Evolutionary conservation across 1,284 basidiomycete species (phyloP), one percentile per base, ranked within the genome.

Genomic region (Austropuccinia psidii): DNA sequence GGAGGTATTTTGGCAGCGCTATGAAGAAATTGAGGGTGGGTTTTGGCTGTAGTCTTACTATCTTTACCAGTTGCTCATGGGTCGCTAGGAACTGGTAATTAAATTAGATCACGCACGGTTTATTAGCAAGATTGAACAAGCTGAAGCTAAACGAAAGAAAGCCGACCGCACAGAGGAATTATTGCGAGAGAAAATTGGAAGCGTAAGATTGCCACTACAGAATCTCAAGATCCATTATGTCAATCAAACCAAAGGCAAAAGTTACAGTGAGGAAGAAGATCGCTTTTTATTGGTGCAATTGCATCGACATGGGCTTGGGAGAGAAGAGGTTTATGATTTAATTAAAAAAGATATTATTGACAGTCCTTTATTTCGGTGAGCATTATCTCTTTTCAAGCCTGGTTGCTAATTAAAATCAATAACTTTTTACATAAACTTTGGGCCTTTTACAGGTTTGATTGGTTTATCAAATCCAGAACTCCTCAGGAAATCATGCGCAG

Each of bases 381-480:
- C 8, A 41, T 7, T 29, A 35, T n/a, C n/a, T 31, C 24, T 31
- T 21, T 24, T 15, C 19, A 13, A n/a, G 13, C 17, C 24, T 31
- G n/a, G 21, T 65, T 21, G 11, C 19, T 31, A 45, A 35, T 57
- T 45, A 15, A 15, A 17, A 17, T 52, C 33, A 60, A 19, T 35
- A 37, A 37, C 27, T 60, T 27, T 27, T 29, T n/a, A 50, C n/a
- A 17, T 58, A 8, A n/a, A n/a, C 39, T n/a, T 41, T 60, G 21
- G 19, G 24, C 13, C 9, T 35, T n/a, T 5, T 33, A 19, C 29
- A 73, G 70, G 58, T 96, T 98, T 78, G 93, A 98, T 80, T 98
- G 94, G 94, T 98, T 98, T 84, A 92, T 98, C 85, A 97, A 97
- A 84, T 91, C 89, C 76, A 84, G 96, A 66, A 93, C 91, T 29